Percentiles rank a stretch among this genome's conserved stretches.
phyloP scores from a whole-genome alignment of 2,329 filamentous ascomycete species.

The Neofusicoccum sp. region DNA sequence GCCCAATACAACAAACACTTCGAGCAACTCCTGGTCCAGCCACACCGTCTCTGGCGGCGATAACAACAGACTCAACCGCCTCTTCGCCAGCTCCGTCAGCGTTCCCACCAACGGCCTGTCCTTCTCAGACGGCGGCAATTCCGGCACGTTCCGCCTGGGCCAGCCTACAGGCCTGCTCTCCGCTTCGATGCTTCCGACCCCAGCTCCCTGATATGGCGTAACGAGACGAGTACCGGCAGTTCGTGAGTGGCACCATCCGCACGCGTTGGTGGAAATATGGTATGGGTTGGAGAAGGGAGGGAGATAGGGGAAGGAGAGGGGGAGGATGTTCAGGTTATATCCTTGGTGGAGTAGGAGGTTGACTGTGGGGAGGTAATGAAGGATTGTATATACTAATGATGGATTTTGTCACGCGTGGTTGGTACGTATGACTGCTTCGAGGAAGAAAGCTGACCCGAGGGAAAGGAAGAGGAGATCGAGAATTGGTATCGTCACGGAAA shows the following conservation, averaged over 20 bases:
- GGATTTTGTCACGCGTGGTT: no score
- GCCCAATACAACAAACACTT: conserved; percentile 1
- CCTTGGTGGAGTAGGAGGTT: no score
- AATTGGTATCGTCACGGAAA: no score
- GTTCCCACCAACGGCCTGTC: not conserved
- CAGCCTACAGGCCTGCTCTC: conserved; percentile 3
- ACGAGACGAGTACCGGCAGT: not conserved
- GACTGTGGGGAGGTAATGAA: no score
- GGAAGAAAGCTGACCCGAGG: no score
- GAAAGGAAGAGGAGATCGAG: no score
- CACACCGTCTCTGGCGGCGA: not conserved
- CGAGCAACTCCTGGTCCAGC: conserved; percentile 1
- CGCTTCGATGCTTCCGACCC: conserved; percentile 9
- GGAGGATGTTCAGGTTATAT: no score
- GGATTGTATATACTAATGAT: no score
- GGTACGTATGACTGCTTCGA: no score
- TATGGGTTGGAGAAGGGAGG: no score
- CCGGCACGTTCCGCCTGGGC: not conserved
- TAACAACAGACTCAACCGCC: conserved; percentile 9
- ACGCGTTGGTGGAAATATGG: not conserved
- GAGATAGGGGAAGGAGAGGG: no score
- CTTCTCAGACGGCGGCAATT: not conserved
- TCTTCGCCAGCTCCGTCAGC: not conserved
- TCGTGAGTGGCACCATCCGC: conserved; percentile 1
- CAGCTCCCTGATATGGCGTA: conserved; percentile 3